phyloP scores from a whole-genome alignment of 1,284 basidiomycete species.

The Thelephora terrestris region DNA sequence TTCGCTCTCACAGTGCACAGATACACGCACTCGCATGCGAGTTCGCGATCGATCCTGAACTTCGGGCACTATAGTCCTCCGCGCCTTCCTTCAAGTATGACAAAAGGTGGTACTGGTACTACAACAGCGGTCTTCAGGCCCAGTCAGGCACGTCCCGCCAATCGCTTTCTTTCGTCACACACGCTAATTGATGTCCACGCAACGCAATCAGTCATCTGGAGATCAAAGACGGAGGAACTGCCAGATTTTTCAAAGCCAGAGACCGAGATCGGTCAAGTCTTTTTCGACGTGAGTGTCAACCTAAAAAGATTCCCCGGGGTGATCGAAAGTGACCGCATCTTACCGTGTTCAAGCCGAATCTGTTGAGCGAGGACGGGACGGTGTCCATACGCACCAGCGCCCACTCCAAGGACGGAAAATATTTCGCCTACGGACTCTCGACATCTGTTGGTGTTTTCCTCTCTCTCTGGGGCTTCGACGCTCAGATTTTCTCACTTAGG shows the following conservation, averaged over 20 bases:
- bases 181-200: slow-evolving; percentile 3
- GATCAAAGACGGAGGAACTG: slow-evolving; percentile 44
- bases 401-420: slow-evolving; percentile 60
- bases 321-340: not conserved
- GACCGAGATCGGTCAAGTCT: slow-evolving; percentile 49
- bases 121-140: slow-evolving; percentile 62
- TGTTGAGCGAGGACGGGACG: slow-evolving; percentile 66
- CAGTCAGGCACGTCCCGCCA: slow-evolving; percentile 29
- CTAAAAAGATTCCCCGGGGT: not conserved
- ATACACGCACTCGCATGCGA: not conserved
- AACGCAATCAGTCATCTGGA: slow-evolving; percentile 59
- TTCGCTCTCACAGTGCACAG: not conserved
- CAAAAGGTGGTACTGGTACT: slow-evolving; percentile 68
- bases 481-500: slow-evolving; percentile 29
- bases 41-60: not conserved
- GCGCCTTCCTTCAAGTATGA: slow-evolving; percentile 53
- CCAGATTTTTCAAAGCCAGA: slow-evolving; percentile 38
- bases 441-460: slow-evolving; percentile 37
- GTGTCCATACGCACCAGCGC: slow-evolving; percentile 47
- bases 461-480: slow-evolving; percentile 1
- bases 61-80: slow-evolving; percentile 37
- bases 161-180: not conserved
- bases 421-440: slow-evolving; percentile 71
- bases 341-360: slow-evolving; percentile 44
- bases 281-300: slow-evolving; percentile 53